Percentiles rank a stretch among this genome's conserved stretches.
Conservation (phyloP, 768 basidiomycete genomes). For the Pleurotus tuoliensis region DNA sequence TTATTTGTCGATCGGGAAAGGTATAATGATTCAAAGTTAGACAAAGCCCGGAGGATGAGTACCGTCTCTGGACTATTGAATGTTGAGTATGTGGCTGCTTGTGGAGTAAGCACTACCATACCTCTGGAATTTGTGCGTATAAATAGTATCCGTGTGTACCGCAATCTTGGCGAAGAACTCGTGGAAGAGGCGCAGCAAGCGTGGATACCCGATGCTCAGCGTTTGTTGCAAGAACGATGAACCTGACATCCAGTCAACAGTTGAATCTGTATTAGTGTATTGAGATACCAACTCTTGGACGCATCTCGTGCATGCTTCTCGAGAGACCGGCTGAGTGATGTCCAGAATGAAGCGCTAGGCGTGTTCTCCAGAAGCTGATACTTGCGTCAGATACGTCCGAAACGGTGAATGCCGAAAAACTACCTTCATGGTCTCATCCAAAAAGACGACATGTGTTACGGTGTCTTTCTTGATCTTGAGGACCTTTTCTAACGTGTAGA, state of each 20-base stretch:
- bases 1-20: conserved; percentile 79
- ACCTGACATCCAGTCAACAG: conserved; percentile 37
- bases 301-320: conserved; percentile 83
- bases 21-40: conserved; percentile 85
- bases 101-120: conserved; percentile 21
- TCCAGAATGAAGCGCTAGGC: conserved; percentile 92
- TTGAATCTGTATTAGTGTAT: background rate
- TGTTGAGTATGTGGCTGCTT: too few relatives aligned
- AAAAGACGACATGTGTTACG: conserved; percentile 68
- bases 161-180: conserved; percentile 96
- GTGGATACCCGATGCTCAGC: conserved; percentile 81
- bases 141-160: conserved; percentile 92
- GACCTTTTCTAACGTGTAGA: conserved; percentile 94
- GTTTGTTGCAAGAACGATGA: conserved; percentile 92
- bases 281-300: conserved; percentile 54
- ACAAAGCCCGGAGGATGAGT: conserved; percentile 77
- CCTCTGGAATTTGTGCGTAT: conserved; percentile 84
- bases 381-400: background rate
- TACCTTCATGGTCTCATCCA: conserved; percentile 94
- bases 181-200: conserved; percentile 86
- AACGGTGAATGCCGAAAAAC: background rate
- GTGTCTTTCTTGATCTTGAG: conserved; percentile 85
- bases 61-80: conserved; percentile 82
- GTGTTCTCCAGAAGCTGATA: conserved; percentile 79
- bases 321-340: conserved; percentile 69